Conservation (phyloP, 1,284 basidiomycete genomes). For the Coniferiporia sulphurascens region DNA sequence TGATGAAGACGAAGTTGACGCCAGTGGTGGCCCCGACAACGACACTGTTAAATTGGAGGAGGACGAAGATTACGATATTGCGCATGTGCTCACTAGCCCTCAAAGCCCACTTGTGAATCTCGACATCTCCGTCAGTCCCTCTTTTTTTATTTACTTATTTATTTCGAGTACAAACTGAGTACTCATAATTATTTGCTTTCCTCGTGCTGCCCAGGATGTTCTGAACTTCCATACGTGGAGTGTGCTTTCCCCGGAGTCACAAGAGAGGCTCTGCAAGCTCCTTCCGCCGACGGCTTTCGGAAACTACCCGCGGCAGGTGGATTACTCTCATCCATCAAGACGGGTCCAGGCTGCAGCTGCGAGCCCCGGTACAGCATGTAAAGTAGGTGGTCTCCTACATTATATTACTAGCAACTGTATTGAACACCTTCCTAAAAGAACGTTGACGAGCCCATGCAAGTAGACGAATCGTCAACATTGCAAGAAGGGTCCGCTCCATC, state of each 20-base stretch:
- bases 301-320: constrained; percentile 33
- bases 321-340: constrained; percentile 38
- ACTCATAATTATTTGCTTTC: neutral
- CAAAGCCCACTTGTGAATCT: constrained; percentile 47
- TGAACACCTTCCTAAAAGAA: constrained; percentile 14
- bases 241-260: constrained; percentile 42
- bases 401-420: neutral
- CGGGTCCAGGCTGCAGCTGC: neutral
- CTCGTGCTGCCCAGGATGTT: constrained; percentile 36
- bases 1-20: constrained; percentile 1
- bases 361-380: neutral
- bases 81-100: constrained; percentile 38
- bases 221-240: constrained; percentile 47
- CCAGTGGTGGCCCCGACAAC: too few species aligned
- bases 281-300: constrained; percentile 49
- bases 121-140: constrained; percentile 47
- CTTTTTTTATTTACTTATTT: neutral
- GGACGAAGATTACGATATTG: constrained; percentile 7
- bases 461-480: neutral
- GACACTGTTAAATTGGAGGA: neutral
- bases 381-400: too few species aligned
- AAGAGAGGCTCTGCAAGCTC: constrained; percentile 35
- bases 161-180: too few species aligned
- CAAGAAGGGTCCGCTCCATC: constrained; percentile 2
- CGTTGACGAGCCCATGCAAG: neutral